Percentiles rank a stretch among this genome's conserved stretches.
phyloP scores from a whole-genome alignment of 768 basidiomycete genomes.

The Coprinellus micaceus region DNA sequence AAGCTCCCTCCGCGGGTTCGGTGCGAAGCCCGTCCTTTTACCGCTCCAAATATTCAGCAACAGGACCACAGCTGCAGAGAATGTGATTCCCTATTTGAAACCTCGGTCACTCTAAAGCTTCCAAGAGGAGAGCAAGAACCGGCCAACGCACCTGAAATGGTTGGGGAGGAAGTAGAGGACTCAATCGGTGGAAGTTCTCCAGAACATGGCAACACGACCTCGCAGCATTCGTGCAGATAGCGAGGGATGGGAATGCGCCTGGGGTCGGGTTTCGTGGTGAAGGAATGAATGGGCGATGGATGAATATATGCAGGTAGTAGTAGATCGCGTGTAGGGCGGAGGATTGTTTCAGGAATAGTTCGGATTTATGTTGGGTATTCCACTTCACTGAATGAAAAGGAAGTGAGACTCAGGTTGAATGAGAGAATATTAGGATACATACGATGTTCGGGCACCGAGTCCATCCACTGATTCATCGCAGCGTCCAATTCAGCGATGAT shows the following conservation, averaged over 20 bases:
- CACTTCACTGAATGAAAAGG: constrained; percentile 45
- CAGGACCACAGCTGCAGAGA: constrained; percentile 48
- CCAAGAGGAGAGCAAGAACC: background rate
- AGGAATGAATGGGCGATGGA: constrained; percentile 80
- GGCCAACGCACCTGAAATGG: constrained; percentile 31
- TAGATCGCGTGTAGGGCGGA: constrained; percentile 47
- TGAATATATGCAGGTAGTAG: constrained; percentile 58
- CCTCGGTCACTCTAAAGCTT: background rate
- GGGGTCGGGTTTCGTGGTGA: constrained; percentile 46
- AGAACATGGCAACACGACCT: constrained; percentile 70
- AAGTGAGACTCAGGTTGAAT: constrained; percentile 13
- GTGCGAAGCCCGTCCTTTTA: constrained; percentile 41
- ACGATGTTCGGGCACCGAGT: constrained; percentile 60
- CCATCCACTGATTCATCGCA: constrained; percentile 75
- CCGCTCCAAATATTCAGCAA: constrained; percentile 67
- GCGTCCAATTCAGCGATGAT: constrained; percentile 73
- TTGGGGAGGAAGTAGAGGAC: constrained; percentile 27
- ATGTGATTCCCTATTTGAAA: constrained; percentile 27
- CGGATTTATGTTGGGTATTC: constrained; percentile 36
- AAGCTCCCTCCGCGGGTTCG: constrained; percentile 50
- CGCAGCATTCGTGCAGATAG: constrained; percentile 85
- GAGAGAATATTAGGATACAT: constrained; percentile 7
- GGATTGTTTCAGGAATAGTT: constrained; percentile 52
- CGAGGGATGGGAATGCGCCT: constrained; percentile 55
- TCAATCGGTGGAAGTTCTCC: constrained; percentile 43